These are phyloP conservation scores for Plasmodium sp. DNA, from an alignment of 169 alveolate species.

Conservation along the genomic window DNA sequence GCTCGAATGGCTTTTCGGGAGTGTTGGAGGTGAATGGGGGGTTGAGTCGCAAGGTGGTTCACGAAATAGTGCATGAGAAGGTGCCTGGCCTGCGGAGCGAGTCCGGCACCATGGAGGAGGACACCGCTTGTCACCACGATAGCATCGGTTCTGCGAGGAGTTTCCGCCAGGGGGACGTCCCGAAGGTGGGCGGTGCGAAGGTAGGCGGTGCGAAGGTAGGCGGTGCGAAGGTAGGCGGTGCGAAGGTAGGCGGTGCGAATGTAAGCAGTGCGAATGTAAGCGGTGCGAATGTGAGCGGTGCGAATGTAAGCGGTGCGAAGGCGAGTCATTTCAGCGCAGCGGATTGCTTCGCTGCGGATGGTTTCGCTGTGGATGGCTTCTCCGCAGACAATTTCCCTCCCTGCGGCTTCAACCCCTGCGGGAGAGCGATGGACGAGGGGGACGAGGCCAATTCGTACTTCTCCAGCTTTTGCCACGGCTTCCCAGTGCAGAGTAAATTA, in stretches of 20 bases:
- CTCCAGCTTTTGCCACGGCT: slow-evolving; percentile 6
- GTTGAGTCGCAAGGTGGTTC: not conserved
- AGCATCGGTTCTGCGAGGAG: not conserved
- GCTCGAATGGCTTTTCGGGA: not conserved
- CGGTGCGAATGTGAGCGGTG: too few species aligned
- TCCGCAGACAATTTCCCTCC: not conserved
- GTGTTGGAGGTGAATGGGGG: not conserved
- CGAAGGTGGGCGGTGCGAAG: not conserved
- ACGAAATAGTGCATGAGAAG: not conserved
- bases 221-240: not conserved
- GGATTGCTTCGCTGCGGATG: not conserved
- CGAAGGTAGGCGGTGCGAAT: not conserved
- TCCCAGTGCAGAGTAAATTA: not conserved
- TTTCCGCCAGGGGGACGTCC: not conserved
- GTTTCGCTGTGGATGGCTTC: too few species aligned
- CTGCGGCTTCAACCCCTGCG: not conserved
- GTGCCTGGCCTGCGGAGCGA: not conserved
- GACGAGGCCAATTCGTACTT: slow-evolving; percentile 14
- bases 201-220: not conserved
- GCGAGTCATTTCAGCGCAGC: not conserved
- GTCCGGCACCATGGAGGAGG: not conserved
- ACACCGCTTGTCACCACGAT: not conserved
- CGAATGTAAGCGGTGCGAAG: too few species aligned
- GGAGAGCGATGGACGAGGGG: not conserved
- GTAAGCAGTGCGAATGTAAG: too few species aligned